Evolutionary conservation across 345 rosid species (phyloP).

Genomic region (Lenwebbia sp.): DNA sequence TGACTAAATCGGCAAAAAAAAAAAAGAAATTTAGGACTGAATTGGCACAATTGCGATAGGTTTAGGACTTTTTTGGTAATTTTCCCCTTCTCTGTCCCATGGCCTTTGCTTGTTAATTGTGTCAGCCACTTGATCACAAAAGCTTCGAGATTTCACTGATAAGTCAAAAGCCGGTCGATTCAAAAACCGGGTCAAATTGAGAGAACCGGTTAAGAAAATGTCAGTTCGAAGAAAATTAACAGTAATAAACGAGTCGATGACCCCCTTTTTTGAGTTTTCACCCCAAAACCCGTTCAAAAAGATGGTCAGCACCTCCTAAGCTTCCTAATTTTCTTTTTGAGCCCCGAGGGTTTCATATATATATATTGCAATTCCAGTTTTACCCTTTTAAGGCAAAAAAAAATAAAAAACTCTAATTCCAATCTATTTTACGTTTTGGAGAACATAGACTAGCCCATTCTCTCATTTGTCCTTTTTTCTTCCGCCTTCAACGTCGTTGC

Average conservation of each 20-base stretch:
- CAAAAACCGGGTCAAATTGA: neutral
- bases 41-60: too few species aligned
- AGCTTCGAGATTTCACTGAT: neutral
- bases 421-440: neutral
- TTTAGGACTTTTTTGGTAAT: too few species aligned
- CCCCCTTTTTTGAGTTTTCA: neutral
- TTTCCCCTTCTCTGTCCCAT: too few species aligned
- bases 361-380: neutral
- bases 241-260: neutral
- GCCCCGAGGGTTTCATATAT: neutral
- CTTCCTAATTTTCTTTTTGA: neutral
- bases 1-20: too few species aligned
- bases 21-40: too few species aligned
- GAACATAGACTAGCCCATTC: neutral
- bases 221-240: neutral
- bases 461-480: neutral
- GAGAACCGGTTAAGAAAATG: neutral
- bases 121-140: neutral
- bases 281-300: neutral
- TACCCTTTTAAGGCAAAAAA: neutral
- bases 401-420: neutral
- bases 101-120: neutral
- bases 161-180: neutral
- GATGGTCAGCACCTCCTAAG: neutral
- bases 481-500: fast-evolving